phyloP scores from a whole-genome alignment of 495 filamentous ascomycete species.

The Wilcoxina mikolae region DNA sequence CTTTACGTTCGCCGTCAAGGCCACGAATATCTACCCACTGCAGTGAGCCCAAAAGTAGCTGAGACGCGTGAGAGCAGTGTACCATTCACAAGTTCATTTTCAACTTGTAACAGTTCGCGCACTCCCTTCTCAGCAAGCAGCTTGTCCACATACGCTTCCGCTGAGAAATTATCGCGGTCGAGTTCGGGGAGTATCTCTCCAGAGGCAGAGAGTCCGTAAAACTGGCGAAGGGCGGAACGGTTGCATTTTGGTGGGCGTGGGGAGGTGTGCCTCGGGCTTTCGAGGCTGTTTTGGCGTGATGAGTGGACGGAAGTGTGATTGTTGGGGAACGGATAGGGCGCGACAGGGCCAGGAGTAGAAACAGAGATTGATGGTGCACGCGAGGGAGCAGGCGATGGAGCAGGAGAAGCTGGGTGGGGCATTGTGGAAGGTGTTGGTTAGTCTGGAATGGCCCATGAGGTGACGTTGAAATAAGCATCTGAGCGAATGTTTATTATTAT shows the following conservation, averaged over 20 bases:
- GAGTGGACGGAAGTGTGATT: slow-evolving; percentile 23
- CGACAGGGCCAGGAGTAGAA: slow-evolving; percentile 42
- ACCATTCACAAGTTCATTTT: slow-evolving; percentile 1
- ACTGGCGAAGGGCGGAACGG: slow-evolving; percentile 77
- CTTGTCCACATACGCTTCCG: slow-evolving; percentile 44
- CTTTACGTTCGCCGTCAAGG: slow-evolving; percentile 88
- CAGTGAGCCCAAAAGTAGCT: not conserved
- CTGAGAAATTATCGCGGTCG: slow-evolving; percentile 35
- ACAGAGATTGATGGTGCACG: slow-evolving; percentile 53
- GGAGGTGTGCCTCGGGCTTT: slow-evolving; percentile 34
- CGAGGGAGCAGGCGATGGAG: slow-evolving; percentile 24
- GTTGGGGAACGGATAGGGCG: slow-evolving; percentile 19
- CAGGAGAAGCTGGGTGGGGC: not conserved
- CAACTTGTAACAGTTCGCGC: not conserved
- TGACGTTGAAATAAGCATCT: not conserved
- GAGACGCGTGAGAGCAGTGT: not conserved
- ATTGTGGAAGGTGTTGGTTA: not conserved
- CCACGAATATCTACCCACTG: slow-evolving; percentile 55
- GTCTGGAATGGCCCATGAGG: not conserved
- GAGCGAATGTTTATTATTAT: not conserved
- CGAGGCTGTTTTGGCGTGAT: slow-evolving; percentile 30
- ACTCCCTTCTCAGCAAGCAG: slow-evolving; percentile 40
- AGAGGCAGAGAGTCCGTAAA: slow-evolving; percentile 66
- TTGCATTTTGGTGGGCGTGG: slow-evolving; percentile 37
- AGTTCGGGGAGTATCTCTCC: slow-evolving; percentile 22